These are phyloP conservation scores for Hydnomerulius pinastri DNA, from an alignment of 768 basidiomycete genomes.

Conservation along the genomic window DNA sequence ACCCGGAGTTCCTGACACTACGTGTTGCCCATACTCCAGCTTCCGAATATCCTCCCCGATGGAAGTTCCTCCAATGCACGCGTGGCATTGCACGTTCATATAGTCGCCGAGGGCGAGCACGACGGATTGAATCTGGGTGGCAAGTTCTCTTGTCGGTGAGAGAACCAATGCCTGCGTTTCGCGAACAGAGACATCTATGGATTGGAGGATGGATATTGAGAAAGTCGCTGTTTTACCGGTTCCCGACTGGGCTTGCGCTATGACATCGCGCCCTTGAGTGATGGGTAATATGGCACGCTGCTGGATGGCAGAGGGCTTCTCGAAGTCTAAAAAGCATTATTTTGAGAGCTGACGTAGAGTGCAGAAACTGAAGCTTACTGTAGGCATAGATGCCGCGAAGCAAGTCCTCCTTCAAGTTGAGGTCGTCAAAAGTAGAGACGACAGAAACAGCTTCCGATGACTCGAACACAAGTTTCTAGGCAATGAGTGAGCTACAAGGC, in stretches of 20 bases:
- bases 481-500: too few relatives aligned
- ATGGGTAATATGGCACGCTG: slow-evolving; percentile 97
- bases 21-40: slow-evolving; percentile 95
- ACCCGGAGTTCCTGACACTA: slow-evolving; percentile 96
- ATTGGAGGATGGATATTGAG: slow-evolving; percentile 96
- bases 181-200: slow-evolving; percentile 92
- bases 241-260: slow-evolving; percentile 98
- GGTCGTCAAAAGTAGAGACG: slow-evolving; percentile 87
- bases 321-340: slow-evolving; percentile 63
- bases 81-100: slow-evolving; percentile 99
- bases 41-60: slow-evolving; percentile 98
- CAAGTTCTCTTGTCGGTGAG: slow-evolving; percentile 97
- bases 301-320: slow-evolving; percentile 98
- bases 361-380: slow-evolving; percentile 56
- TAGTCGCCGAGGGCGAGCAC: slow-evolving; percentile 96
- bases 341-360: slow-evolving; percentile 3
- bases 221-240: slow-evolving; percentile 99
- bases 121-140: slow-evolving; percentile 98
- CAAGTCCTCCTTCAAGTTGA: slow-evolving; percentile 91
- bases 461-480: slow-evolving; percentile 96
- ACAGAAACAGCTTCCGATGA: slow-evolving; percentile 91
- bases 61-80: slow-evolving; percentile 95
- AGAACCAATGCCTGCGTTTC: slow-evolving; percentile 97
- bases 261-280: slow-evolving; percentile 94
- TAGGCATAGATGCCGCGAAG: slow-evolving; percentile 97